Evolutionary conservation across 768 basidiomycete genomes (phyloP).

Genomic region (Trametes meyenii): DNA sequence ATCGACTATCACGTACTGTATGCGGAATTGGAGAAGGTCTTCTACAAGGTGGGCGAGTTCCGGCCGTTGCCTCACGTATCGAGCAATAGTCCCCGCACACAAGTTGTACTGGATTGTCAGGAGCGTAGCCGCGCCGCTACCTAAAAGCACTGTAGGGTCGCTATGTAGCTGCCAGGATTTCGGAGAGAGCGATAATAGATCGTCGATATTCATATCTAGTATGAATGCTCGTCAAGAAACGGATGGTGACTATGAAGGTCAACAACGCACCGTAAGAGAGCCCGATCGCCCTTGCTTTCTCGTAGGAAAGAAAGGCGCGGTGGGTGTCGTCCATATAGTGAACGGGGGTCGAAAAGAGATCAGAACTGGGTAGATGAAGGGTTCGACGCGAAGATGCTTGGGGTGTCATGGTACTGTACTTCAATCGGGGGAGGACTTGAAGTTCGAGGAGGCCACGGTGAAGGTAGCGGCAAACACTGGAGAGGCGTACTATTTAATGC

Average conservation of each 20-base stretch:
- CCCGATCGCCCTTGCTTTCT: conserved; percentile 25
- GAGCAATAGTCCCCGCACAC: conserved; percentile 40
- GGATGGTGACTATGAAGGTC: conserved; percentile 15
- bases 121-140: conserved; percentile 37
- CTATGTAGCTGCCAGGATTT: conserved; percentile 42
- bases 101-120: conserved; percentile 44
- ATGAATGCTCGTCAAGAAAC: not conserved
- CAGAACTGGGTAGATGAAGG: conserved; percentile 12
- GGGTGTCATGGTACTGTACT: not conserved
- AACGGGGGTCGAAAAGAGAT: conserved; percentile 13
- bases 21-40: not conserved
- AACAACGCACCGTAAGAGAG: conserved; percentile 21
- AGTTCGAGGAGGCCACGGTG: too few species aligned
- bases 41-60: conserved; percentile 31
- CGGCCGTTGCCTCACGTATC: conserved; percentile 26
- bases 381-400: not conserved
- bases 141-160: conserved; percentile 35
- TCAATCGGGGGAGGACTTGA: too few species aligned
- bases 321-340: conserved; percentile 8
- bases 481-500: too few species aligned
- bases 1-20: not conserved
- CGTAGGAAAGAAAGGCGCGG: conserved; percentile 20
- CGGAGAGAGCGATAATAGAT: not conserved
- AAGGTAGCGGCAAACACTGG: too few species aligned
- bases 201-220: conserved; percentile 28